These are phyloP conservation scores for Suhomyces sp. DNA, from an alignment of 805 yeast species.

Conservation along the genomic window DNA sequence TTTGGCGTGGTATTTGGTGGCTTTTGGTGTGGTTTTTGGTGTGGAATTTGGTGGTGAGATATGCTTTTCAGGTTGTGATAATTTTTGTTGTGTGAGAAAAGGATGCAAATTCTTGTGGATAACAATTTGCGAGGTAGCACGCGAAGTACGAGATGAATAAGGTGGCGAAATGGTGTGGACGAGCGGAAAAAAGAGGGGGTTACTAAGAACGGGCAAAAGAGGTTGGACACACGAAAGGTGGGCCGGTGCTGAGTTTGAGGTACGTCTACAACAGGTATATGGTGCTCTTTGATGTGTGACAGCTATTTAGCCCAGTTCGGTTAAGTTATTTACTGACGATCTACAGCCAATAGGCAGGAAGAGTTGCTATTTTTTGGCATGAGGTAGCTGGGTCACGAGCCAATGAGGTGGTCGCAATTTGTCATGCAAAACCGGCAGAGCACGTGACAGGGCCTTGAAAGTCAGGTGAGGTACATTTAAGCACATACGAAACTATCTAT, in stretches of 20 bases:
- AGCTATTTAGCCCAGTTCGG: not conserved
- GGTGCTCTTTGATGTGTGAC: too few relatives aligned
- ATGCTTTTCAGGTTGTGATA: not conserved
- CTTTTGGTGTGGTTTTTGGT: too few relatives aligned
- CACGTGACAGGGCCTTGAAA: too few relatives aligned
- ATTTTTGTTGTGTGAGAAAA: not conserved
- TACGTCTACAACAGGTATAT: too few relatives aligned
- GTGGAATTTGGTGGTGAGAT: too few relatives aligned
- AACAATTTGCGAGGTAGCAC: not conserved
- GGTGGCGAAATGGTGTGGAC: not conserved
- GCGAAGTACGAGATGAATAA: not conserved
- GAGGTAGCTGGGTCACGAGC: not conserved
- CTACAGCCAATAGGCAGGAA: not conserved
- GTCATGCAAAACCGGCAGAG: not conserved
- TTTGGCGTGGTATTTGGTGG: too few relatives aligned
- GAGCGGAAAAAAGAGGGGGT: not conserved
- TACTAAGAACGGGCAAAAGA: not conserved
- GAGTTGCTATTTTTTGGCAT: not conserved
- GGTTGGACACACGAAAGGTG: not conserved
- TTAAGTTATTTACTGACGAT: not conserved
- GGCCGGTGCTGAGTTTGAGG: not conserved
- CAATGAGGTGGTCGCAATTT: not conserved
- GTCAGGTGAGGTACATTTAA: too few relatives aligned
- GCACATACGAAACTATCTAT: too few relatives aligned
- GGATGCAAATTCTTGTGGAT: not conserved